Evolutionary conservation across 2,329 filamentous ascomycete genomes (phyloP).

Genomic region (Trichoderma simmonsii): DNA sequence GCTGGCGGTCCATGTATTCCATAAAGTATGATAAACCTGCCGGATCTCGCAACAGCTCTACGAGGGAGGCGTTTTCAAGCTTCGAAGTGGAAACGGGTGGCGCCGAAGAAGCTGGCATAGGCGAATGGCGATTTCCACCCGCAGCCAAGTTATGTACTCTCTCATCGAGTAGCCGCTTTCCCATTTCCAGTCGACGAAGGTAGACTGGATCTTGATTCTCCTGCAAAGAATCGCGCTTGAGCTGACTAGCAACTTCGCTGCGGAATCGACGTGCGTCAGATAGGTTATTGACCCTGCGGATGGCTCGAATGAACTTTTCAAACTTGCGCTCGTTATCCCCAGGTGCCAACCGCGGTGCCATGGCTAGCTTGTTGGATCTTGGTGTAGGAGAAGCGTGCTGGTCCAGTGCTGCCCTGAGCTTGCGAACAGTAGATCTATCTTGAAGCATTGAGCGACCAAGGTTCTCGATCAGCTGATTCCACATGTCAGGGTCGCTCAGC

Average conservation of each 20-base stretch:
- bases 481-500: constrained; percentile 88
- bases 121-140: constrained; percentile 51
- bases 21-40: constrained; percentile 96
- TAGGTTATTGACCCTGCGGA: constrained; percentile 83
- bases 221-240: constrained; percentile 77
- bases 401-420: constrained; percentile 85
- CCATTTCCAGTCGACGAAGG: constrained; percentile 84
- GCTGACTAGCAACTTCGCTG: constrained; percentile 86
- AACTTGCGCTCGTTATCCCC: constrained; percentile 89
- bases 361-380: constrained; percentile 58
- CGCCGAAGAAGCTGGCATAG: constrained; percentile 24
- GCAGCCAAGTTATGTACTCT: constrained; percentile 78
- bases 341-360: constrained; percentile 75
- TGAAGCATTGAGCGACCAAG: constrained; percentile 84
- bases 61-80: constrained; percentile 71
- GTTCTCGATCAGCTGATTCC: constrained; percentile 94
- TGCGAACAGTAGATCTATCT: constrained; percentile 91
- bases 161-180: constrained; percentile 85
- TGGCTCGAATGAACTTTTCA: constrained; percentile 87
- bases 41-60: constrained; percentile 84
- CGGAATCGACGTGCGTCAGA: constrained; percentile 91
- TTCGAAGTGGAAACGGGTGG: constrained; percentile 45
- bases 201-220: constrained; percentile 83
- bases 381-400: constrained; percentile 85
- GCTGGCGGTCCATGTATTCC: constrained; percentile 97